Evolutionary conservation across 805 yeast genomes (phyloP), one percentile per base, ranked within the genome.

Genomic region (Clavispora santaluciae): DNA sequence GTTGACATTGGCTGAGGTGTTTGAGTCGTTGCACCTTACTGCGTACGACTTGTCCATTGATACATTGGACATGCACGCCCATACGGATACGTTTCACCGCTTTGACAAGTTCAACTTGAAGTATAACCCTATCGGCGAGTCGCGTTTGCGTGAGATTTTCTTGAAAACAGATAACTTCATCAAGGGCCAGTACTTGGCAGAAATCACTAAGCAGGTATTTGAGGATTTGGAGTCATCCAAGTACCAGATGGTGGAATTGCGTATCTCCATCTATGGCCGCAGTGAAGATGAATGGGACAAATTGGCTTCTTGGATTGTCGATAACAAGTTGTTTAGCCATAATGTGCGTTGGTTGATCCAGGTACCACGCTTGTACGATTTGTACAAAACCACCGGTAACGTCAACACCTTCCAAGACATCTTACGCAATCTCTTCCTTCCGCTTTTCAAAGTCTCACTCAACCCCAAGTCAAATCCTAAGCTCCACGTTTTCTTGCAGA

Each of bases 61-160:
- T 57, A 95, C 99, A 2, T 74, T 93, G 51, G 99, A 93, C 64
- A 93, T 93, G 99, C 99, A 93, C 64, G 99, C 99, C 5, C 99
- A 93, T 63, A 86, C 90, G 49, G 99, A 93, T 57, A 86, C 98
- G 1, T 93, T 93, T 76, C 99, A 93, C 64, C 76, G 99, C 55
- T 93, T 93, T 59, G 99, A 93, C 65, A 93, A 93, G 66, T 93
- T 93, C 75, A 93, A 93, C 62, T 73, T 93, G 67, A 95, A 93
- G 62, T 93, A 93, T 68, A 93, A 93, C 59, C 99, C 99, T 16
- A 84, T 93, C 53, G 99, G 99, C 22, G 99, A 93, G 66, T 93
- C 99, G 16, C 82, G 99, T 61, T 69, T 93, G 62, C 80, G 99
- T 64, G 99, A 93, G 61, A 93, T 93, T 40, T 93, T 93, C 62